phyloP scores from a whole-genome alignment of 805 yeast genomes.

The Candida mattraensis region DNA sequence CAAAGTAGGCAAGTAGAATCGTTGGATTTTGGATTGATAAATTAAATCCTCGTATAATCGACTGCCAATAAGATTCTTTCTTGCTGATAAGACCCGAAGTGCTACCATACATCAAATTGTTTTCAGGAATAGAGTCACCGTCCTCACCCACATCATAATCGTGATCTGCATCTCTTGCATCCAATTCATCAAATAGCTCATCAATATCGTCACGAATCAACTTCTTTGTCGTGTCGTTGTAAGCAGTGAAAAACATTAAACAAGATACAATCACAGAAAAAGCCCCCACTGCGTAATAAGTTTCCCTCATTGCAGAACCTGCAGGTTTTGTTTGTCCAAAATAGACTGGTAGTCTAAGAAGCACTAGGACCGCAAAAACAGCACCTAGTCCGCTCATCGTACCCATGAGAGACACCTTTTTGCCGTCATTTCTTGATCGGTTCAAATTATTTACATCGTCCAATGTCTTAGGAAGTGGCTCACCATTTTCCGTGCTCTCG shows the following conservation, averaged over 20 bases:
- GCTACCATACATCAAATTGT: constrained; percentile 14
- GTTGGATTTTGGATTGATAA: constrained; percentile 46
- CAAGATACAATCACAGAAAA: constrained; percentile 40
- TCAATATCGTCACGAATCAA: constrained; percentile 36
- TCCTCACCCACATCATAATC: constrained; percentile 28
- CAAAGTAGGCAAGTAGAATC: constrained; percentile 56
- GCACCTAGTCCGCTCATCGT: constrained; percentile 67
- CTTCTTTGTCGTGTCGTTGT: constrained; percentile 40
- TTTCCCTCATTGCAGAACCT: constrained; percentile 41
- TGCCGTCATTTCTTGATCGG: constrained; percentile 44
- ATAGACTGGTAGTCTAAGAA: constrained; percentile 56
- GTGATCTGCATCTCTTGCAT: constrained; percentile 31
- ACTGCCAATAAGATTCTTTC: constrained; percentile 36
- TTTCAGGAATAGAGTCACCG: constrained; percentile 12
- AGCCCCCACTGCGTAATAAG: constrained; percentile 51
- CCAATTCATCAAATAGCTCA: constrained; percentile 29
- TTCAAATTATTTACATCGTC: constrained; percentile 22
- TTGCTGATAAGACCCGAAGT: constrained; percentile 12
- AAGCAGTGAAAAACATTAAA: constrained; percentile 42
- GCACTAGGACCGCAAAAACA: constrained; percentile 54
- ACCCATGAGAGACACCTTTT: constrained; percentile 61
- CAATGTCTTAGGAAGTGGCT: constrained; percentile 12
- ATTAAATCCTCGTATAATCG: constrained; percentile 47
- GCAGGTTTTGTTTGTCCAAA: constrained; percentile 43
- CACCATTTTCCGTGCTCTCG: no score